These are phyloP conservation scores for Calonectria pseudoreteaudii DNA, from an alignment of 2,329 filamentous ascomycete genomes.

Conservation along the genomic window DNA sequence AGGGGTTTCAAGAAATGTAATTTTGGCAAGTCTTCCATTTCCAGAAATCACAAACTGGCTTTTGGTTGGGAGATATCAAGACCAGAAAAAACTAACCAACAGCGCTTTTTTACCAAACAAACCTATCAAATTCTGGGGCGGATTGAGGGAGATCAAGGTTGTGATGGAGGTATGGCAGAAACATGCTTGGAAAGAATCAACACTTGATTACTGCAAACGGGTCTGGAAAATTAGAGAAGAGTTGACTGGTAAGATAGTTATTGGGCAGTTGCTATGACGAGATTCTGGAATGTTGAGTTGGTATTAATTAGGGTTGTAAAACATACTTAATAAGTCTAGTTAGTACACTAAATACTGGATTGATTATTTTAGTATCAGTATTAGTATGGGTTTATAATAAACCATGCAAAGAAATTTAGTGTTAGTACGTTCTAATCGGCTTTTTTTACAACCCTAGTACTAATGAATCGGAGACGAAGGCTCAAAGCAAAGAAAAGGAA, in stretches of 20 bases:
- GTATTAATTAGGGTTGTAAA: too few relatives aligned
- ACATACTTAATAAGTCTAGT: too few relatives aligned
- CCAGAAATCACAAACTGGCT: slow-evolving; percentile 8
- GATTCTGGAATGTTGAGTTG: not conserved
- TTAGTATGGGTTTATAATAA: too few relatives aligned
- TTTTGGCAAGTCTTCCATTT: not conserved
- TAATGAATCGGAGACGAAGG: too few relatives aligned
- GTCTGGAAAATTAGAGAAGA: not conserved
- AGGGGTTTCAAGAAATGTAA: not conserved
- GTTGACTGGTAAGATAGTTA: not conserved
- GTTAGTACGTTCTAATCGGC: too few relatives aligned
- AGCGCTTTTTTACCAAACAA: not conserved
- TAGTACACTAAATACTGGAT: too few relatives aligned
- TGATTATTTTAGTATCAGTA: too few relatives aligned
- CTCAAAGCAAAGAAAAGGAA: too few relatives aligned
- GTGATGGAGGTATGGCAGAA: not conserved
- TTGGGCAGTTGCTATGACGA: not conserved
- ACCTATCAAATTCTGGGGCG: not conserved
- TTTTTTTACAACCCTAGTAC: too few relatives aligned
- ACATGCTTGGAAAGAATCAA: not conserved
- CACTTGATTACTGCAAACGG: not conserved
- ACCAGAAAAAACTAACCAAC: not conserved
- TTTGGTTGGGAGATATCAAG: slow-evolving; percentile 7
- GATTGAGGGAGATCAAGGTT: not conserved
- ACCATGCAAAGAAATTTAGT: too few relatives aligned